Conservation (phyloP, 352 stramenopile species). For the Phytophthora crassamura region DNA sequence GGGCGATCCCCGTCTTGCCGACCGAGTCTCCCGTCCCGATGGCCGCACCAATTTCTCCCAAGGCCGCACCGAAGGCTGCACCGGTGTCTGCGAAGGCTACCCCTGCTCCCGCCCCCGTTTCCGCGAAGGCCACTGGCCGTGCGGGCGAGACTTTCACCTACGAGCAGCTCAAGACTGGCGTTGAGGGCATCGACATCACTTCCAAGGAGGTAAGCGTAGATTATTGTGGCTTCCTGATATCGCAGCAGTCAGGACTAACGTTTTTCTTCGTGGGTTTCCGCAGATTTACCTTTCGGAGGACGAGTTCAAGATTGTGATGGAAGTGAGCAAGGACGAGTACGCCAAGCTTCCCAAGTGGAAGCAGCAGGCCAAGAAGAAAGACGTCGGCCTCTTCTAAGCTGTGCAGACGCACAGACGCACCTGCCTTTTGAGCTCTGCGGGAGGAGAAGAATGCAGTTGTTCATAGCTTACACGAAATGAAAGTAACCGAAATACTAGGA, state of each 20-base stretch:
- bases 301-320: slow-evolving; percentile 81
- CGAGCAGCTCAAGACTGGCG: slow-evolving; percentile 70
- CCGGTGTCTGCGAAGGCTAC: slow-evolving; percentile 5
- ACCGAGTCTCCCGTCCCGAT: slow-evolving; percentile 23
- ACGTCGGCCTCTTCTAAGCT: slow-evolving; percentile 83
- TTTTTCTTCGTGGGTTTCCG: not conserved
- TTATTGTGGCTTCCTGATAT: slow-evolving; percentile 15
- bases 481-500: slow-evolving; percentile 33
- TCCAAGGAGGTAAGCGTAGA: slow-evolving; percentile 61
- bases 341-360: slow-evolving; percentile 83
- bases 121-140: slow-evolving; percentile 39
- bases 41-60: slow-evolving; percentile 15
- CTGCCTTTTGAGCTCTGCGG: not conserved
- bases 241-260: slow-evolving; percentile 37
- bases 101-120: slow-evolving; percentile 22
- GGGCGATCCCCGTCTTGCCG: slow-evolving; percentile 32
- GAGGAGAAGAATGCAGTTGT: slow-evolving; percentile 1
- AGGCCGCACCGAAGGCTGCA: slow-evolving; percentile 21
- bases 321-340: slow-evolving; percentile 68
- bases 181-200: slow-evolving; percentile 84
- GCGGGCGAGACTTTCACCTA: slow-evolving; percentile 59
- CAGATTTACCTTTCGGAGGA: slow-evolving; percentile 77
- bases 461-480: slow-evolving; percentile 32
- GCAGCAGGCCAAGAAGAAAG: slow-evolving; percentile 90
- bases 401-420: not conserved